A percentile compares a stretch with the other conserved stretches of the same genome.
These are phyloP conservation scores for Zygosaccharomyces rouxii DNA, from an alignment of 805 yeast genomes.

Conservation along the genomic window DNA sequence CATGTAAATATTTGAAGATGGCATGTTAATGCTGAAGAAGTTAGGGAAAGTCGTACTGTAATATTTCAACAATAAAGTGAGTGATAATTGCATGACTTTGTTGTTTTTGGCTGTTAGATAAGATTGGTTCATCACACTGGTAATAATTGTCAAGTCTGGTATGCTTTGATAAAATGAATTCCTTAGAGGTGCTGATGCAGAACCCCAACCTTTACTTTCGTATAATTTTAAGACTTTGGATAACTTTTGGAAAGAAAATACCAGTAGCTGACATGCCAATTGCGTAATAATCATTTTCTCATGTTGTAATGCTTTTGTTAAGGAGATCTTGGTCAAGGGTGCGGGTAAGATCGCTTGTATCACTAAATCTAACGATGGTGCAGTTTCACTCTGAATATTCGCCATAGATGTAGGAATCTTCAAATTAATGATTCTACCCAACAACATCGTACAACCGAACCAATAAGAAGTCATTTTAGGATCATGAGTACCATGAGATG, in stretches of 20 bases:
- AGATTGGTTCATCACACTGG: conserved; percentile 42
- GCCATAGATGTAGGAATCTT: conserved; percentile 46
- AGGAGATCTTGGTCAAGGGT: conserved; percentile 52
- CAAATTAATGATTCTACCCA: conserved; percentile 54
- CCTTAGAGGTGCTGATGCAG: conserved; percentile 34
- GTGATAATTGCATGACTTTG: conserved; percentile 46
- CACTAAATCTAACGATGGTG: conserved; percentile 39
- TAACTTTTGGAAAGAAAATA: conserved; percentile 53
- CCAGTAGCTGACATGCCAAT: conserved; percentile 56
- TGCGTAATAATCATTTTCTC: conserved; percentile 54
- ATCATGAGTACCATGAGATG: conserved; percentile 67
- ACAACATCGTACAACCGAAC: conserved; percentile 65
- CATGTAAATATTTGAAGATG: conserved; percentile 35
- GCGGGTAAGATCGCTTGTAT: conserved; percentile 61
- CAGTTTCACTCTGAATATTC: conserved; percentile 25
- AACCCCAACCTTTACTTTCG: conserved; percentile 40
- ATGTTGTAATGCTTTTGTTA: conserved; percentile 55
- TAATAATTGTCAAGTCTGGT: conserved; percentile 47
- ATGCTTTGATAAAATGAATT: conserved; percentile 36
- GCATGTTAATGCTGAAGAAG: conserved; percentile 29
- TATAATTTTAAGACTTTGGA: conserved; percentile 38
- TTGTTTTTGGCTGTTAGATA: conserved; percentile 36
- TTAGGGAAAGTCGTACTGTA: conserved; percentile 40
- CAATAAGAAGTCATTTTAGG: conserved; percentile 79
- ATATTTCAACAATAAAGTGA: conserved; percentile 41